phyloP scores from a whole-genome alignment of 257 asterid species.

The Solanum lycopersicoides region DNA sequence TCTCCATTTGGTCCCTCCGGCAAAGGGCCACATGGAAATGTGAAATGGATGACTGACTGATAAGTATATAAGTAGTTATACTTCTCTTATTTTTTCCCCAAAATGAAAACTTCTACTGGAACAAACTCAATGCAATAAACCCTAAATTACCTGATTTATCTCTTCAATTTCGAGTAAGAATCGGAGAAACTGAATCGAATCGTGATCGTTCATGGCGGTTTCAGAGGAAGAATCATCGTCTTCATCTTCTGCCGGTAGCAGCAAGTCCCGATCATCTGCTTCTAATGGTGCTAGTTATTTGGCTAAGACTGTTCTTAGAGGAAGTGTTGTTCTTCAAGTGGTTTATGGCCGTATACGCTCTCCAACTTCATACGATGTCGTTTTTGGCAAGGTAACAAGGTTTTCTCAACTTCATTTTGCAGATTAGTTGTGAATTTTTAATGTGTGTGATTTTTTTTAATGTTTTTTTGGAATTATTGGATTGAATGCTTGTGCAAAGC shows the following conservation, averaged over 20 bases:
- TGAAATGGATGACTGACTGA: background rate
- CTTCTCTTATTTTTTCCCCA: background rate
- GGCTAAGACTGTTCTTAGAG: conserved; percentile 77
- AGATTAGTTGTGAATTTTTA: background rate
- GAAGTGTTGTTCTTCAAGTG: conserved; percentile 81
- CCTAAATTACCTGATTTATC: background rate
- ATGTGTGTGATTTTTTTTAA: background rate
- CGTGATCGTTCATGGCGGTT: conserved; percentile 34
- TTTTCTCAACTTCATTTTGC: background rate
- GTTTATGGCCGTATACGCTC: conserved; percentile 83
- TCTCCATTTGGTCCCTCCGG: background rate
- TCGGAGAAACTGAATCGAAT: background rate
- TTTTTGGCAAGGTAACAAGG: conserved; percentile 29
- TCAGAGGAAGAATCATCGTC: conserved; percentile 44
- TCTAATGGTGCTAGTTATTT: conserved; percentile 39
- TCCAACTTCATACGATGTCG: conserved; percentile 57
- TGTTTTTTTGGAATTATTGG: background rate
- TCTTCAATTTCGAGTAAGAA: background rate
- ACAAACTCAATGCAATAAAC: background rate
- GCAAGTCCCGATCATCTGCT: conserved; percentile 30
- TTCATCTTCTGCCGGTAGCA: conserved; percentile 35
- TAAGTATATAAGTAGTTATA: background rate
- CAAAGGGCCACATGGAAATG: background rate
- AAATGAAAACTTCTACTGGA: background rate
- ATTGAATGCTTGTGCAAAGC: background rate